Evolutionary conservation across 1,284 basidiomycete species (phyloP), one percentile per base, ranked within the genome.

Genomic region (Boletus albobrunnescens): DNA sequence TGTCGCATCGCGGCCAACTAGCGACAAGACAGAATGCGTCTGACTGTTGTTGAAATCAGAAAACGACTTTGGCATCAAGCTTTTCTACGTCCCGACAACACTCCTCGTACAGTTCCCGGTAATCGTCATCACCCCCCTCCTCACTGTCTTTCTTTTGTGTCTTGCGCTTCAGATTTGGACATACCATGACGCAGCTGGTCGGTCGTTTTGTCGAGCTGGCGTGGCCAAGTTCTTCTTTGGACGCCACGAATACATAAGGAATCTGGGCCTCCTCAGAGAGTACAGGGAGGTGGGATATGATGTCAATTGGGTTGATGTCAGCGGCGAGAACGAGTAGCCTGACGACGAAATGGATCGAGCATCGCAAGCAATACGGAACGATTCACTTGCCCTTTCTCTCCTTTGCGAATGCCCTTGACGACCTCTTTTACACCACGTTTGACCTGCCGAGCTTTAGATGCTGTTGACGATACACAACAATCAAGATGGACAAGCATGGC

Each of bases 301-400:
- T 97, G 70, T 99, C 96, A 60, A 99, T 88, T 20, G 96, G 96
- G 40, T 90, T 94, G 65, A 99, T 99, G 70, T 99, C 96, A 35
- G 89, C 94, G 5, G 96, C 96, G 47, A 99, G 81, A 47, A 99
- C 75, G 36, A 99, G 82, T 20, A 99, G 75, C 16, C 91, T 93
- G 55, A 17, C 30, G 42, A 44, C 30, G 36, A 44, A n/a, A 36
- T 41, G 45, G 20, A 41, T 33, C 31, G 22, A 46, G 38, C 35
- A 49, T 47, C 36, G 32, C 43, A 49, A 22, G 16, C 36, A 24
- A 40, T n/a, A 37, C 6, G 24, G 17, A 36, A 33, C n/a, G 19
- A 19, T 47, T 9, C 10, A 71, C 84, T 55, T 60, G 85, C 91
- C 94, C 94, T 75, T 90, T 91, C 68, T 97, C 94, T 46, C 93